Evolutionary conservation across 2,329 filamentous ascomycete genomes (phyloP), one percentile per base, ranked within the genome.

Genomic region (Ilyonectria mors-panacis): DNA sequence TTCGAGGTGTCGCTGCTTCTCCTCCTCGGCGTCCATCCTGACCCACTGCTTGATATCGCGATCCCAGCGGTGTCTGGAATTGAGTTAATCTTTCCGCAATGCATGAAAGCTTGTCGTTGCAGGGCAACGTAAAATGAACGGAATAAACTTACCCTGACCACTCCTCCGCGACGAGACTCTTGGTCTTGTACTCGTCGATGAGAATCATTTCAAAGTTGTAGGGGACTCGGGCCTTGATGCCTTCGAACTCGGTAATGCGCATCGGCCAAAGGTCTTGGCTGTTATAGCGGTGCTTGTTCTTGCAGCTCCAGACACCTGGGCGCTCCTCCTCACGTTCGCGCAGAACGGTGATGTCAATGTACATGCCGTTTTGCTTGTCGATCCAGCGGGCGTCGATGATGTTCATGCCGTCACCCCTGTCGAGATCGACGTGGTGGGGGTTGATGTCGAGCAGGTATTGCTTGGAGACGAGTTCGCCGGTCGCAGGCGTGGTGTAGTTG

Each of bases 371-470:
- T 62, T 83, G 80, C 65, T 86, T 86, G 79, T 96, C 93, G 76
- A 96, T 93, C 92, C 93, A 97, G 51, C 94, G 87, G 26, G 91
- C 93, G 80, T 96, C 94, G 74, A 96, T 96, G 63, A 96, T 87
- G 78, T 97, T 97, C 76, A 86, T 82, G 19, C 93, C 93, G 73
- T 92, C 86, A 48, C 90, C 90, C 23, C 88, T 85, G 28, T 85
- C 84, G 2, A 91, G 83, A 61, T 92, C 86, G 64, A 83, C 83
- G 73, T 89, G 86, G 82, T 91, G 89, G 0, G 92, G 92, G 80
- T 95, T 96, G 67, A 95, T 84, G 76, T 96, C 93, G 13, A 96
- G 86, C 13, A 95, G 84, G 75, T 93, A 97, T 47, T 64, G 85
- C 78, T 76, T 85, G 63, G 73, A 81, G 68, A 83, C 77, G 7